A percentile compares a stretch with the other conserved stretches of the same genome.
These are phyloP conservation scores for Penstemon eatonii DNA, from an alignment of 257 asterid species.

Conservation along the genomic window DNA sequence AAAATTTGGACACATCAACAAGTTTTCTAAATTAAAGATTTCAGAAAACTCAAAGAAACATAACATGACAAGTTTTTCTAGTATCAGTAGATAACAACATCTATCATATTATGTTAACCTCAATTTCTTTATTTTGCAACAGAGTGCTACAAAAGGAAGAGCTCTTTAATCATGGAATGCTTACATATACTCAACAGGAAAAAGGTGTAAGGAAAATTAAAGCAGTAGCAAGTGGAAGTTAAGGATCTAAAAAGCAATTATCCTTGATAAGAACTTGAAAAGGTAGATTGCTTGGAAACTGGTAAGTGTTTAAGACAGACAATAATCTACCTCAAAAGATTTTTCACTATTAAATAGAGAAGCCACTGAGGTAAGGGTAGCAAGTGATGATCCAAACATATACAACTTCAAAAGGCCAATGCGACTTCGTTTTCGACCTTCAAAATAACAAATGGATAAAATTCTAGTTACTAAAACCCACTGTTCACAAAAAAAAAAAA, in stretches of 20 bases:
- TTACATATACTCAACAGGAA: not conserved
- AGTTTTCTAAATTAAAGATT: too few relatives aligned
- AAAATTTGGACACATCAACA: too few relatives aligned
- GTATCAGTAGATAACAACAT: too few relatives aligned
- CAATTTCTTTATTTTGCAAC: not conserved
- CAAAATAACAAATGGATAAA: slow-evolving; percentile 25
- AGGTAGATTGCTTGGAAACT: not conserved
- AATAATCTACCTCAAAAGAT: slow-evolving; percentile 45
- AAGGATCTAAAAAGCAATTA: too few relatives aligned
- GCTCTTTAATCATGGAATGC: not conserved
- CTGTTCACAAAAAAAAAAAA: too few relatives aligned
- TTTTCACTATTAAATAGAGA: slow-evolving; percentile 40
- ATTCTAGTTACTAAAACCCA: not conserved
- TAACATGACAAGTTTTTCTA: not conserved
- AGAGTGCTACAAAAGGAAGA: not conserved
- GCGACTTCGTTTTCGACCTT: slow-evolving; percentile 79
- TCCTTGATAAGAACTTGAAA: not conserved
- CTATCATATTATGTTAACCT: too few relatives aligned
- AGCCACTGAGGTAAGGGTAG: slow-evolving; percentile 47
- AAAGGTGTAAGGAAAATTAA: too few relatives aligned
- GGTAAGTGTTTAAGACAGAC: not conserved
- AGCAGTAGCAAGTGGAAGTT: too few relatives aligned
- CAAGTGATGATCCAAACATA: slow-evolving; percentile 59
- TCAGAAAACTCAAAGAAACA: not conserved
- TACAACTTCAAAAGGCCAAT: slow-evolving; percentile 58